These are phyloP conservation scores for Begonia fuchsioides DNA, from an alignment of 306 rosid species.

Conservation along the genomic window DNA sequence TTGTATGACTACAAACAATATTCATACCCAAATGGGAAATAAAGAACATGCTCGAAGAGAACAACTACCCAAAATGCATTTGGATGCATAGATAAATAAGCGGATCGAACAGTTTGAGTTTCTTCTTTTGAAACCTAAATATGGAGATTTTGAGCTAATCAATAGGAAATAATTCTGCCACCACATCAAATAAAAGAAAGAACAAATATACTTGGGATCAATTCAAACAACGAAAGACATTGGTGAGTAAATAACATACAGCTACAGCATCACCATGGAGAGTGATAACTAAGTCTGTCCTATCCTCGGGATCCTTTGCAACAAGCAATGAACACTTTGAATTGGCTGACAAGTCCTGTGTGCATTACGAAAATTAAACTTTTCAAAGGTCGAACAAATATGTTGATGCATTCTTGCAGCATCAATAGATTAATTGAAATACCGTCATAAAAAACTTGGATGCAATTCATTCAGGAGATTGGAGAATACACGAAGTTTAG, in stretches of 20 bases:
- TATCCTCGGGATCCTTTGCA: slow-evolving; percentile 82
- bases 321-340: slow-evolving; percentile 81
- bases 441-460: neutral
- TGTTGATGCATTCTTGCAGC: neutral
- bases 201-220: neutral
- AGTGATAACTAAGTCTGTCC: slow-evolving; percentile 77
- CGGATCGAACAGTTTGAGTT: slow-evolving; percentile 43
- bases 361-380: slow-evolving; percentile 2
- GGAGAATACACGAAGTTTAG: neutral
- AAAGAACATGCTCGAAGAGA: neutral
- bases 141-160: slow-evolving; percentile 1
- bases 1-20: neutral
- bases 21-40: neutral
- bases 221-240: slow-evolving; percentile 3
- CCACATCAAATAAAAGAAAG: too few species aligned
- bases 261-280: slow-evolving; percentile 73
- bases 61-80: slow-evolving; percentile 79
- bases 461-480: neutral
- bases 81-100: slow-evolving; percentile 78
- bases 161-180: too few species aligned
- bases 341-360: slow-evolving; percentile 60
- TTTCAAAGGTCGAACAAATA: neutral
- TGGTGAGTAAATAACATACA: slow-evolving; percentile 35
- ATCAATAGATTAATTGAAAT: neutral
- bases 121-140: slow-evolving; percentile 66